Base-by-base conservation (phyloP, 1,284 basidiomycete genomes). In the Cryptococcus hybrid region DNA sequence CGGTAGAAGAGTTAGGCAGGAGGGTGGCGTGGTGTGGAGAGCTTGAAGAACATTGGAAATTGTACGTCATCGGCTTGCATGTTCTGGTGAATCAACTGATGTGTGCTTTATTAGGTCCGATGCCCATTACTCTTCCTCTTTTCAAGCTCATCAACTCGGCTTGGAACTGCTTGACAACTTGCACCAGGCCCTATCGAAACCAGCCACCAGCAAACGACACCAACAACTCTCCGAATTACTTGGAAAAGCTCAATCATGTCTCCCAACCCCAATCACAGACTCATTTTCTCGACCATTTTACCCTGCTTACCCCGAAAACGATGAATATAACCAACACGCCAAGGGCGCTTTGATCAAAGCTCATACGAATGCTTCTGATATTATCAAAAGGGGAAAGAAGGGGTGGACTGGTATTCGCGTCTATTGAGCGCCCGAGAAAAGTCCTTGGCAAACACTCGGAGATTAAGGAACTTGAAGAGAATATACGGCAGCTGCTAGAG, bases 11-110 rank as follows among this genome's bases (percentile, higher is more conserved):
- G 3, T 38, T 71, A 30, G 49, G 54, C 6, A 56, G 47, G 2
- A 54, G 52, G 12, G 55, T 75, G 1, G 45, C 8, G 0, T 72
- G 67, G 69, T 72, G 70, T 46, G 57, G 60, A 38, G 55, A 60
- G 43, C 62, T 76, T 7, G 69, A 70, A 55, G 50, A 57, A 13
- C 70, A 75, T 51, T 68, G 65, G 55, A 54, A 57, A 37, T 15
- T 38, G 70, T 73, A 35, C 56, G 69, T 59, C 2, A 44, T 45
- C 34, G 39, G 38, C 51, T 7, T n/a, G 36, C 1, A n/a, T n/a
- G 30, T 12, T 13, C 18, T n/a, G 42, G 52, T 38, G 37, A 38
- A 30, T 39, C 39, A 2, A 3, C 57, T 61, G 53, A 24, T 48
- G 45, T 9, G 38, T 51, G 12, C 7, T 12, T 58, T 43, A 2